Base-by-base conservation (phyloP, 345 rosid species). In the Lepidium africanum region DNA sequence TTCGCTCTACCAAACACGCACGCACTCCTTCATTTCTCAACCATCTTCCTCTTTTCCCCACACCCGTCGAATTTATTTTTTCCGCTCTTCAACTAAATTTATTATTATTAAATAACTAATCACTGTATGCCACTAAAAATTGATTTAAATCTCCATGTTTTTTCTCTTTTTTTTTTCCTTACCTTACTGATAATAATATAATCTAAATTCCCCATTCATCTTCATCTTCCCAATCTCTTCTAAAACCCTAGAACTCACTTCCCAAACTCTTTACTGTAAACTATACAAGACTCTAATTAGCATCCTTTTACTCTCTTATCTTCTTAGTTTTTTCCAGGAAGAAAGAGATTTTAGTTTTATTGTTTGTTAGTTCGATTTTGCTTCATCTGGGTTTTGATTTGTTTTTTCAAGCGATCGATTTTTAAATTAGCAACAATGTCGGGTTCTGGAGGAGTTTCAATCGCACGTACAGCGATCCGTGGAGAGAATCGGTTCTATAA, bases 401-500 rank as follows among this genome's bases (percentile, higher is more conserved):
- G 33, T 30, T 30, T 7, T n/a, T 19, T 25, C n/a, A 36, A 35
- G 55, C 58, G 25, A 59, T 52, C 42, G 76, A 55, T 59, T 60
- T 35, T 45, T 13, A 2, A 11, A 60, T 10, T 14, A 19, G 56
- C 51, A 46, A 67, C 74, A 72, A 83, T 83, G 87, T 73, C 83
- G 45, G 83, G 79, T 36, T 75, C 80, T 3, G 79, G 81, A 54
- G 77, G 80, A 9, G 82, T 65, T 71, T 77, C 82, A 53, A 78
- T 74, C 63, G 79, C 72, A 2, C 66, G 80, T 2, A 62, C 78
- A 30, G 72, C 77, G 60, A 54, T 71, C 64, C 72, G 81, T 3
- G 87, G 83, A 2, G 85, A 79, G 73, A 76, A 76, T 57, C 79
- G 85, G 19, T 81, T 84, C 54, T 81, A 84, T 41, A 68, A 81